Percentiles rank a stretch among this genome's conserved stretches.
Conservation (phyloP, 1,139 yeast species). For the Candida sojae region DNA sequence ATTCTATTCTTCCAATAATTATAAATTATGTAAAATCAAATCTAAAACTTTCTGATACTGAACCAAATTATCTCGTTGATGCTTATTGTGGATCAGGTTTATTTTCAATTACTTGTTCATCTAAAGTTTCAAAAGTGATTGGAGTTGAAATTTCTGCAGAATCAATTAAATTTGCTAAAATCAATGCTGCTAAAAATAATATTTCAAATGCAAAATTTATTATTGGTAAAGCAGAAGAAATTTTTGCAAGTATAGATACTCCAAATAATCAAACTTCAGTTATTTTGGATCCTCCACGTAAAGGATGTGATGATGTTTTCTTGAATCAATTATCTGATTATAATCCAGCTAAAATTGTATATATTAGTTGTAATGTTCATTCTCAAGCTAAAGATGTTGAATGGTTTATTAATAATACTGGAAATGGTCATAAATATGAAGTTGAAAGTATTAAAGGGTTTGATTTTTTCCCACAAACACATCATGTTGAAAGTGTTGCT, state of each 20-base stretch:
- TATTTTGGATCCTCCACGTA: constrained; percentile 94
- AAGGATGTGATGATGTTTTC: constrained; percentile 91
- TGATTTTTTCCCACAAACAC: constrained; percentile 97
- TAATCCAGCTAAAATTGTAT: constrained; percentile 82
- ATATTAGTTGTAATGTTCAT: constrained; percentile 95
- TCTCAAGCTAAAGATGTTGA: constrained; percentile 95
- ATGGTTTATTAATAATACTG: constrained; percentile 71
- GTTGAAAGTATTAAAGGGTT: constrained; percentile 89
- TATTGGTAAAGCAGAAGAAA: constrained; percentile 89
- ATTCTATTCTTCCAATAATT: constrained; percentile 82
- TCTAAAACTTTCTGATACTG: constrained; percentile 47
- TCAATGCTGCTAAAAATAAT: constrained; percentile 75
- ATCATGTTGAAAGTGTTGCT: constrained; percentile 95
- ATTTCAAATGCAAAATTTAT: constrained; percentile 79
- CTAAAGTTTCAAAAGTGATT: constrained; percentile 75
- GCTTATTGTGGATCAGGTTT: constrained; percentile 98
- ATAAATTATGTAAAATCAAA: constrained; percentile 79
- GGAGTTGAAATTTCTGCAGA: constrained; percentile 97
- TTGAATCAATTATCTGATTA: constrained; percentile 81
- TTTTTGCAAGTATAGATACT: constrained; percentile 72
- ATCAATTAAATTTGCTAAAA: constrained; percentile 82
- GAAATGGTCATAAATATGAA: constrained; percentile 59
- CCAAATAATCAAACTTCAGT: constrained; percentile 81
- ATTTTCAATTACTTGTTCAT: constrained; percentile 83
- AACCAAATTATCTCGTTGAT: constrained; percentile 73